Evolutionary conservation across 2,329 filamentous ascomycete species (phyloP), one percentile per base, ranked within the genome.

Genomic region (Epichloe hybrida): DNA sequence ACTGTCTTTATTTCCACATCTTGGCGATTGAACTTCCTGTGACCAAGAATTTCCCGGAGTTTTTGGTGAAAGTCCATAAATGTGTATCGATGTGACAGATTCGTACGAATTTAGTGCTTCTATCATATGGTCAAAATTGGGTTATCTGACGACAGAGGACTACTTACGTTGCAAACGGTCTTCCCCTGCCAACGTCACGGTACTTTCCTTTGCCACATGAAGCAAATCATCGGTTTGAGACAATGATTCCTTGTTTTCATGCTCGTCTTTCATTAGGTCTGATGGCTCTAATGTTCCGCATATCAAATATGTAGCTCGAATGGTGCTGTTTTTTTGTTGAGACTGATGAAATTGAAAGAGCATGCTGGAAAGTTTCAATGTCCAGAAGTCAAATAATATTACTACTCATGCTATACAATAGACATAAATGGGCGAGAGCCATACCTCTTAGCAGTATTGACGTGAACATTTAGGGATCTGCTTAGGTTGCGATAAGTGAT

Each of bases 251-350:
- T 74, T 77, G 69, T 87, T 84, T 43, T 83, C 80, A 52, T 88
- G 11, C 17, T 46, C 79, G 49, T 86, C 46, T 23, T 35, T 13
- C 21, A 13, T 12, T 11, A n/a, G 15, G 23, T n/a, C 9, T 37
- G 43, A n/a, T n/a, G 46, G 21, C 7, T 35, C 21, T 20, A 41
- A 17, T 21, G 72, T 77, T 39, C 91, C 93, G 48, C 83, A 85
- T 44, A 98, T 64, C 46, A 96, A 72, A 67, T 96, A 98, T n/a
- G 89, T 96, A 43, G 91, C 93, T 69, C 94, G 80, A n/a, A 96
- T 73, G 27, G 81, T 83, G 21, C 80, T 77, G 0, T 85, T 75
- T 54, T 86, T 67, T 80, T 94, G 15, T 84, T 95, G 86, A 51
- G 75, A 79, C 55, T 76, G 74, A 65, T 96, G 80, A 58, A 95